Evolutionary conservation across 768 basidiomycete genomes (phyloP), one percentile per base, ranked within the genome.

Genomic region (Trametes coccinea): DNA sequence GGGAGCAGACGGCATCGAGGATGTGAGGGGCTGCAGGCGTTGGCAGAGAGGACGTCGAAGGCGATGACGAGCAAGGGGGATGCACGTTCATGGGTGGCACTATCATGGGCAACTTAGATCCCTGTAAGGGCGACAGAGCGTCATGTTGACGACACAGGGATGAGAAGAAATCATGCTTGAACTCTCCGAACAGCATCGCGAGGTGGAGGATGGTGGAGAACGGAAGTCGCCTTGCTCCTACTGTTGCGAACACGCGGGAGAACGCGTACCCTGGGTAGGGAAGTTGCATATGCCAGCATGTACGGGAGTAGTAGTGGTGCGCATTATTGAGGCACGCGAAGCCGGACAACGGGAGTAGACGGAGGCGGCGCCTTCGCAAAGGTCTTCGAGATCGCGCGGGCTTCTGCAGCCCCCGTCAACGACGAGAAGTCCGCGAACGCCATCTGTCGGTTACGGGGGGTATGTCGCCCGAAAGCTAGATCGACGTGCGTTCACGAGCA

Each of bases 321-420:
- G 34, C 17, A 41, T 53, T 40, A 54, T 33, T 29, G 46, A 60
- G 59, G 59, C 34, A 54, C 44, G 22, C 34, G 59, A 60, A 48
- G 45, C 44, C 13, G 34, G 10, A 4, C n/a, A 22, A n/a, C 27
- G 39, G 44, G 47, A 41, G 4, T 37, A 39, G 53, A 53, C 48
- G 52, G 29, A 33, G 44, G 39, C 60, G 59, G 59, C n/a, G 53
- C 54, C 53, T 55, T 61, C 53, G 47, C 34, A 46, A 50, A 41
- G 22, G 47, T 60, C 51, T 47, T 46, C 59, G 52, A 17, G 14
- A 44, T 6, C 34, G 27, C 16, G 11, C 41, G 14, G 29, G 49
- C 57, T 59, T 59, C 57, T 52, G 39, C 48, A 51, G 31, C 16
- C 34, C 49, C 31, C 31, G 41, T 1, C 30, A 49, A 17, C 10